These are phyloP conservation scores for Nepenthes alata DNA, from an alignment of 179 eudicot species.

Conservation along the genomic window DNA sequence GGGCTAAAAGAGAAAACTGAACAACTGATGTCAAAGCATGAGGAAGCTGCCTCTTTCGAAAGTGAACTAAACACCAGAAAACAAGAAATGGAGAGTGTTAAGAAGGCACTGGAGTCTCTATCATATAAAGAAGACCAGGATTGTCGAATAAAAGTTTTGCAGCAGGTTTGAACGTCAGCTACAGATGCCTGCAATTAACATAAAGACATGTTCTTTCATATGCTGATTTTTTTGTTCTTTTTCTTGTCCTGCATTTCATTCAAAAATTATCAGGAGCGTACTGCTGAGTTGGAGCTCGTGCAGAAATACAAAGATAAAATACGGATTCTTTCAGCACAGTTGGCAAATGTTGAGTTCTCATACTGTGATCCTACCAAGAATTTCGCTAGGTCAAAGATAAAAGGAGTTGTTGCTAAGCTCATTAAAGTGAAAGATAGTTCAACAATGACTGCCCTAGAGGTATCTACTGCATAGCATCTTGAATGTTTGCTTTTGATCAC, in stretches of 20 bases:
- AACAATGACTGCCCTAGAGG: slow-evolving; percentile 92
- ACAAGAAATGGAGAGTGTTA: slow-evolving; percentile 59
- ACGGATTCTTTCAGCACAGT: slow-evolving; percentile 50
- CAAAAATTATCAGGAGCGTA: slow-evolving; percentile 47
- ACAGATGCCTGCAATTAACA: background rate
- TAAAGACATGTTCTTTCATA: background rate
- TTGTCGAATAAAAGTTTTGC: slow-evolving; percentile 49
- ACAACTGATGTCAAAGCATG: slow-evolving; percentile 54
- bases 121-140: slow-evolving; percentile 59
- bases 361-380: slow-evolving; percentile 70
- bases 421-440: slow-evolving; percentile 86
- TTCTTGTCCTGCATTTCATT: no score
- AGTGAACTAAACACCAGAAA: slow-evolving; percentile 56
- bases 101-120: slow-evolving; percentile 47
- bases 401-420: slow-evolving; percentile 95
- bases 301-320: slow-evolving; percentile 65
- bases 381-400: slow-evolving; percentile 78
- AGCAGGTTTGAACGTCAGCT: slow-evolving; percentile 37
- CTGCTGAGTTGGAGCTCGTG: slow-evolving; percentile 51
- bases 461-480: slow-evolving; percentile 15
- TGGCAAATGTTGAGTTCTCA: slow-evolving; percentile 70
- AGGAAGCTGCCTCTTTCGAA: slow-evolving; percentile 74
- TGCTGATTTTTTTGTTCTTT: background rate
- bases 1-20: slow-evolving; percentile 72
- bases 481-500: background rate